A percentile compares a stretch with the other conserved stretches of the same genome.
phyloP scores from a whole-genome alignment of 2,329 filamentous ascomycete species.

The Aspergillus fumigatus region DNA sequence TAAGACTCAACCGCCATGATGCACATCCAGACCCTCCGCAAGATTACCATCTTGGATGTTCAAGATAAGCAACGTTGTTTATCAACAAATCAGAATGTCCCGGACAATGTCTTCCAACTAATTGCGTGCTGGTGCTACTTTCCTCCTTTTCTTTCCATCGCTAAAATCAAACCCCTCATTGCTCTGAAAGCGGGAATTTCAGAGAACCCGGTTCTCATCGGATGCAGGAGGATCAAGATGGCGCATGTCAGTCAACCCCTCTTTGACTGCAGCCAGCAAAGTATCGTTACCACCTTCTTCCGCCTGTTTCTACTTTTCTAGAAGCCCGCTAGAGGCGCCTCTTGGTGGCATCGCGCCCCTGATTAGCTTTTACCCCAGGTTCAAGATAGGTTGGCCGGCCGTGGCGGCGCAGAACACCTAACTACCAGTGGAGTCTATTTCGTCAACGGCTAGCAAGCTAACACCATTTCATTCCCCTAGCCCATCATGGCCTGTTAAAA shows the following conservation, averaged over 20 bases:
- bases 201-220: slow-evolving; percentile 14
- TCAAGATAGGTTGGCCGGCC: slow-evolving; percentile 6
- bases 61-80: slow-evolving; percentile 9
- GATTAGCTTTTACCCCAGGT: slow-evolving; percentile 28
- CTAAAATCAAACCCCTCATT: slow-evolving; percentile 9
- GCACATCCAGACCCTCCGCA: background rate
- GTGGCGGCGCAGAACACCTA: background rate
- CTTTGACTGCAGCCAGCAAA: slow-evolving; percentile 7
- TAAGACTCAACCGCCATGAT: background rate
- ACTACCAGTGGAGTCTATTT: slow-evolving; percentile 11
- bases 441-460: slow-evolving; percentile 12
- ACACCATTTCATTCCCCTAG: slow-evolving; percentile 10
- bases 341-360: slow-evolving; percentile 9
- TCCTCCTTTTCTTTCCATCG: background rate
- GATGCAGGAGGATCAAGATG: slow-evolving; percentile 9
- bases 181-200: slow-evolving; percentile 5
- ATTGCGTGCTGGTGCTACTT: slow-evolving; percentile 1
- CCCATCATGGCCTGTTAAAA: slow-evolving; percentile 12
- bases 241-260: slow-evolving; percentile 15
- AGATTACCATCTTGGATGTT: background rate
- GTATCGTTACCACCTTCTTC: slow-evolving; percentile 13
- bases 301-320: slow-evolving; percentile 15
- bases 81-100: slow-evolving; percentile 11
- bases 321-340: slow-evolving; percentile 14
- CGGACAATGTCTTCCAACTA: background rate